Conservation (phyloP, 306 rosid genomes). For the Lotus japonicus region DNA sequence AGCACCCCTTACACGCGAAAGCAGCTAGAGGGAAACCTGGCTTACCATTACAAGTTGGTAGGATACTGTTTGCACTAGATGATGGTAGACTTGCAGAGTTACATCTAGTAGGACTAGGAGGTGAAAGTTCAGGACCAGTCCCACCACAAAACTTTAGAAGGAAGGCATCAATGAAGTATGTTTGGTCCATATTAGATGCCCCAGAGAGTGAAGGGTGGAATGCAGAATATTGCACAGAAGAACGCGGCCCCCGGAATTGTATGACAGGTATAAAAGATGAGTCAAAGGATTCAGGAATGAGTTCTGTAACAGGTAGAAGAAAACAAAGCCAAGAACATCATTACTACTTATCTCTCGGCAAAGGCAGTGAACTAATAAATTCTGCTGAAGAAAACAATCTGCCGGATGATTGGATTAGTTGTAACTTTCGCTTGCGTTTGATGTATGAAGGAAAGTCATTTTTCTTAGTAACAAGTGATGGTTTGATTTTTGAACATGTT, state of each 20-base stretch:
- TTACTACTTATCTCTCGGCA: slow-evolving; percentile 43
- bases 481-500: slow-evolving; percentile 69
- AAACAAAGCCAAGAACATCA: slow-evolving; percentile 60
- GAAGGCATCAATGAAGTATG: slow-evolving; percentile 46
- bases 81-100: slow-evolving; percentile 89
- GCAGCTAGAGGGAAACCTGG: slow-evolving; percentile 74
- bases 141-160: slow-evolving; percentile 37
- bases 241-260: slow-evolving; percentile 78
- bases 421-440: slow-evolving; percentile 59
- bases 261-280: slow-evolving; percentile 66
- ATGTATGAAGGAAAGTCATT: slow-evolving; percentile 77
- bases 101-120: slow-evolving; percentile 69
- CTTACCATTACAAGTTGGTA: slow-evolving; percentile 62
- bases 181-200: slow-evolving; percentile 75
- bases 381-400: slow-evolving; percentile 37
- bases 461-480: slow-evolving; percentile 60
- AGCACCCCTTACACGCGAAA: slow-evolving; percentile 69
- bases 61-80: slow-evolving; percentile 55
- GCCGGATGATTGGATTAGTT: slow-evolving; percentile 50
- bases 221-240: slow-evolving; percentile 81
- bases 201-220: slow-evolving; percentile 99
- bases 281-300: slow-evolving; percentile 39
- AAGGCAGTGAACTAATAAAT: slow-evolving; percentile 16
- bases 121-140: slow-evolving; percentile 70
- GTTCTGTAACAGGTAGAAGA: slow-evolving; percentile 44